Percentiles rank a stretch among this genome's conserved stretches.
phyloP scores from a whole-genome alignment of 2,329 filamentous ascomycete genomes.

The Stagonosporopsis chrysanthemi region DNA sequence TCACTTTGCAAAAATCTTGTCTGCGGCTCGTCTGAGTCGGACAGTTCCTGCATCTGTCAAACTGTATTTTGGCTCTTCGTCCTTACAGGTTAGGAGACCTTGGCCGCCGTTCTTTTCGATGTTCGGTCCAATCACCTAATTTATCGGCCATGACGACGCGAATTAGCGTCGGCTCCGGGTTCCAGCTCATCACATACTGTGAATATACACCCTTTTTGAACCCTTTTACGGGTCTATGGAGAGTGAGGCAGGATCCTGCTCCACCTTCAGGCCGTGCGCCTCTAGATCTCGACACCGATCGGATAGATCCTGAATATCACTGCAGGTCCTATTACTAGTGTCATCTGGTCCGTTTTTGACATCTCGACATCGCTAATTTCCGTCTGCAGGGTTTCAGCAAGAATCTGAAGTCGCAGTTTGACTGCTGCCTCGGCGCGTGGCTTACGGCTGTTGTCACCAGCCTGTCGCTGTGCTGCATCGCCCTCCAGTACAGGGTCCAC shows the following conservation, averaged over 20 bases:
- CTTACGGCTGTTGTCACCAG: conserved; percentile 4
- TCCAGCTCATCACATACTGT: not conserved
- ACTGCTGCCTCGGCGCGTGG: not conserved
- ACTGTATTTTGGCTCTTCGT: not conserved
- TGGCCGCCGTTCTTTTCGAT: not conserved
- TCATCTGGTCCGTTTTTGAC: not conserved
- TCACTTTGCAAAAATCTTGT: not conserved
- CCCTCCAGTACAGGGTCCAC: conserved; percentile 5
- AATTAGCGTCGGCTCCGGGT: not conserved
- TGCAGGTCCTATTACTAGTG: not conserved
- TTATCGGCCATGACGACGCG: not conserved
- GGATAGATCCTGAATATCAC: conserved; percentile 6
- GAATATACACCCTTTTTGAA: not conserved
- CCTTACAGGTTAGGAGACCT: not conserved
- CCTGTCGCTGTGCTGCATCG: not conserved
- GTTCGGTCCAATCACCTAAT: not conserved
- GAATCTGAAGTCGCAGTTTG: not conserved
- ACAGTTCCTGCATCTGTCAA: conserved; percentile 8
- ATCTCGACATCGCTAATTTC: not conserved
- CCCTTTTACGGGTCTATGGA: not conserved
- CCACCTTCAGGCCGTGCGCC: not conserved
- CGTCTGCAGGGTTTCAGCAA: not conserved
- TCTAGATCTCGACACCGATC: not conserved
- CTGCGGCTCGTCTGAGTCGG: not conserved
- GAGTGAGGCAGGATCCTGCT: not conserved